A percentile compares a stretch with the other conserved stretches of the same genome.
phyloP scores from a whole-genome alignment of 164 flowering plant genomes.

The Hamamelis virginiana region DNA sequence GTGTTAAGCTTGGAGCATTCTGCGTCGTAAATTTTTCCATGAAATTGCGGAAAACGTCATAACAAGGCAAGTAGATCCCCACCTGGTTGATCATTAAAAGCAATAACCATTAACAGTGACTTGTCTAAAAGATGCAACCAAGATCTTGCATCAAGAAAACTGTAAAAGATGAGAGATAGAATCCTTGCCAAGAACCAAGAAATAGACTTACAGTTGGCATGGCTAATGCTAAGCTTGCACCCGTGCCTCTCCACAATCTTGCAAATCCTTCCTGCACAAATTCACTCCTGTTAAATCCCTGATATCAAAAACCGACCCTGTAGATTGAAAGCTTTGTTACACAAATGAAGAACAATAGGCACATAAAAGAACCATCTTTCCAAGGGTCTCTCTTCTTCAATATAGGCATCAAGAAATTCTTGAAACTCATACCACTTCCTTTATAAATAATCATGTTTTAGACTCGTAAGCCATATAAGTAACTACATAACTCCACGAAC shows the following conservation, averaged over 20 bases:
- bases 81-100: constrained; percentile 52
- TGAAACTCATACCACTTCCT: not conserved
- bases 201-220: constrained; percentile 61
- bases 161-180: not conserved
- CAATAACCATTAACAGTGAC: not conserved
- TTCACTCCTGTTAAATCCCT: constrained; percentile 15
- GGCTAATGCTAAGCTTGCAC: constrained; percentile 68
- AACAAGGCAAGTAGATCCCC: constrained; percentile 90
- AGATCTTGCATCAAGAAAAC: not conserved
- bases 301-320: not conserved
- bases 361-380: too few relatives aligned
- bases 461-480: too few relatives aligned
- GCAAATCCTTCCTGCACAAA: constrained; percentile 65
- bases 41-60: constrained; percentile 77
- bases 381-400: not conserved
- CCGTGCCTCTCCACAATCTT: constrained; percentile 73
- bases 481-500: constrained; percentile 39
- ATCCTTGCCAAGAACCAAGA: not conserved
- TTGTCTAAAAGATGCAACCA: not conserved
- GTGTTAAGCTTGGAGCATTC: constrained; percentile 65
- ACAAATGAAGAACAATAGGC: too few relatives aligned
- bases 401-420: not conserved
- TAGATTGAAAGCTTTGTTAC: too few relatives aligned
- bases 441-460: too few relatives aligned
- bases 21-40: constrained; percentile 58